Base-by-base conservation (phyloP, 2,329 filamentous ascomycete species). In the Trichophyton benhamiae region DNA sequence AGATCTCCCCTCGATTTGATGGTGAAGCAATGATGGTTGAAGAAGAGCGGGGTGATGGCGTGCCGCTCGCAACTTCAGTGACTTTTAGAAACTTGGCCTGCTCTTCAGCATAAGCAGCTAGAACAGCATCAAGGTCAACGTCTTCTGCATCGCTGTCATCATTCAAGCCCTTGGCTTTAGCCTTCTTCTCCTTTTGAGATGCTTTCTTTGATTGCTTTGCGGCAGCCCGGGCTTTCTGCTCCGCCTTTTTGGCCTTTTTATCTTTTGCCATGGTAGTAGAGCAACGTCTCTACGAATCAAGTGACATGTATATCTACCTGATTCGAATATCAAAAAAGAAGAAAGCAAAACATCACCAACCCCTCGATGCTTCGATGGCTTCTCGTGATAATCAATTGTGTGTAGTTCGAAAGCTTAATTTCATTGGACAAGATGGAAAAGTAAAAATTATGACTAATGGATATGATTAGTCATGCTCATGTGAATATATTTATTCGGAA, bases 51-150 rank as follows among this genome's bases (percentile, higher is more conserved):
- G 91, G 83, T 60, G 84, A 83, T 0, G 94, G 94, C 17, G 91
- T 88, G 2, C 78, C 82, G 25, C 84, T 82, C 49, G 81, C 83
- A 25, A 86, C 78, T 77, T 99, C 94, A 3, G 92, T 96, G 68
- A 99, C 84, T 75, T 96, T 96, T 68, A 94, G 83, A 71, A 95
- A 96, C 70, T 89, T 88, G 70, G 95, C 92, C 77, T 99, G 94
- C 75, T 91, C 87, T 71, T 88, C 89, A 67, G 88, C 88, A 75
- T 95, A 97, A 73, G 95, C 89, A 53, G 92, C 91, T 30, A 99
- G 84, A 52, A 99, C 91, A 53, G 87, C 86, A 71, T 99, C 94
- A 42, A 99, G 82, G 74, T 97, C 94, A 13, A 94, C 86, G 68
- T 96, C 91, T 72, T 97, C 92, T 57, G 82, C 89, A 72, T 96